Percentiles rank a stretch among this genome's conserved stretches.
These are phyloP conservation scores for Eucalyptus pauciflora DNA, from an alignment of 345 rosid species.

Conservation along the genomic window DNA sequence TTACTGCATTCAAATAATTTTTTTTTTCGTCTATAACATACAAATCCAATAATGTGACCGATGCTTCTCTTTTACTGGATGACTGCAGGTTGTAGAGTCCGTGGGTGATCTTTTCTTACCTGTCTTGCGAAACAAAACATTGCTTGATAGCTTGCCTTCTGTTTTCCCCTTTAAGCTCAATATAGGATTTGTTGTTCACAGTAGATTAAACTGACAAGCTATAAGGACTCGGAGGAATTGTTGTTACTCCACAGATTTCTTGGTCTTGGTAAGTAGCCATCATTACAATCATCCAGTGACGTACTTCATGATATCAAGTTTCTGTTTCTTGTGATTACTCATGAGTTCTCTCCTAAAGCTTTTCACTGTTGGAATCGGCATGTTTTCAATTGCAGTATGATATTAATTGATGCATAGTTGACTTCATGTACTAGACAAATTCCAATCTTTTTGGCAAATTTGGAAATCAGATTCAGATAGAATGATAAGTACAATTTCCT, in stretches of 20 bases:
- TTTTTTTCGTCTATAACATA: neutral
- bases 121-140: neutral
- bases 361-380: neutral
- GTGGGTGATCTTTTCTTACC: neutral
- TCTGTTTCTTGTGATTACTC: neutral
- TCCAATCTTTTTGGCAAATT: neutral
- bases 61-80: neutral
- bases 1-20: neutral
- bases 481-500: neutral
- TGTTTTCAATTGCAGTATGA: neutral
- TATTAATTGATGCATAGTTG: neutral
- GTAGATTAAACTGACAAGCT: neutral
- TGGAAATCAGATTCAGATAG: neutral
- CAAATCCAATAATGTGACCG: neutral
- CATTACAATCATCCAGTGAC: conserved; percentile 52
- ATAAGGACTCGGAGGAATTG: neutral
- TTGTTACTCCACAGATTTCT: neutral
- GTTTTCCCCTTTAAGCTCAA: neutral
- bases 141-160: neutral
- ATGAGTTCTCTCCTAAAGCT: neutral
- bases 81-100: conserved; percentile 3
- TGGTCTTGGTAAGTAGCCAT: conserved; percentile 7
- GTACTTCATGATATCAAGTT: conserved; percentile 67
- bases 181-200: neutral
- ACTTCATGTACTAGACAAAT: neutral